Conservation (phyloP, 139 green algal genomes). For the Edaphochlamys debaryana region DNA sequence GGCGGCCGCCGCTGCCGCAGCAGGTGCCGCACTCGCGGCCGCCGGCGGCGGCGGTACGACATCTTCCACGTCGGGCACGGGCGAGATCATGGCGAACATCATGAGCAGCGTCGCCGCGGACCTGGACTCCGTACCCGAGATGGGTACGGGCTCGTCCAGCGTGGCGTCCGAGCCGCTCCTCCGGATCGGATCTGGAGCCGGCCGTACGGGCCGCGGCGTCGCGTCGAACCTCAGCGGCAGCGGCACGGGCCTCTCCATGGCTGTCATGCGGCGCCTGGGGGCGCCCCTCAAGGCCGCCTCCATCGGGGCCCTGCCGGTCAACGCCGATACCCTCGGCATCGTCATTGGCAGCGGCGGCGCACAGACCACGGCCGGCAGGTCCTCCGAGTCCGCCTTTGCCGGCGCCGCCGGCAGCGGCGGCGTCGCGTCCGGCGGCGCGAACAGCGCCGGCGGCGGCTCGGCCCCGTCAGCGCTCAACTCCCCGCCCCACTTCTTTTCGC, state of each 20-base stretch:
- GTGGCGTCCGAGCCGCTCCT: not conserved
- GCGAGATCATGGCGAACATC: no score
- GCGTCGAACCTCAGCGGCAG: not conserved
- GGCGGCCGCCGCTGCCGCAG: not conserved
- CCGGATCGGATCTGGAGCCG: not conserved
- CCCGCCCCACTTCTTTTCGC: conserved; percentile 4
- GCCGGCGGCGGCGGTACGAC: not conserved
- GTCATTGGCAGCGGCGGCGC: not conserved
- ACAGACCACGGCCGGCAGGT: not conserved
- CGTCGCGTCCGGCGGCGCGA: not conserved
- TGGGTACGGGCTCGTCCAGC: no score
- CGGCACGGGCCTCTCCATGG: not conserved
- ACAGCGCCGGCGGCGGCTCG: not conserved
- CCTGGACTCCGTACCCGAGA: no score
- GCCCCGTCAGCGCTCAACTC: not conserved
- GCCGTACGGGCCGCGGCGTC: not conserved
- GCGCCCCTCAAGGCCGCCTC: conserved; percentile 13
- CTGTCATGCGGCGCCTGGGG: not conserved
- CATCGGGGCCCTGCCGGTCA: not conserved
- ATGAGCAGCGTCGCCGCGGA: no score
- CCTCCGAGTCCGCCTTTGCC: not conserved
- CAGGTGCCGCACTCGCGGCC: not conserved
- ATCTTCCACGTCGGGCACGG: no score
- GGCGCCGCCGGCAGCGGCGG: conserved; percentile 2
- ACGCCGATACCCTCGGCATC: not conserved